Percentiles rank a stretch among this genome's conserved stretches.
Evolutionary conservation across 2,329 filamentous ascomycete genomes (phyloP).

Genomic region (Aureobasidium subglaciale): DNA sequence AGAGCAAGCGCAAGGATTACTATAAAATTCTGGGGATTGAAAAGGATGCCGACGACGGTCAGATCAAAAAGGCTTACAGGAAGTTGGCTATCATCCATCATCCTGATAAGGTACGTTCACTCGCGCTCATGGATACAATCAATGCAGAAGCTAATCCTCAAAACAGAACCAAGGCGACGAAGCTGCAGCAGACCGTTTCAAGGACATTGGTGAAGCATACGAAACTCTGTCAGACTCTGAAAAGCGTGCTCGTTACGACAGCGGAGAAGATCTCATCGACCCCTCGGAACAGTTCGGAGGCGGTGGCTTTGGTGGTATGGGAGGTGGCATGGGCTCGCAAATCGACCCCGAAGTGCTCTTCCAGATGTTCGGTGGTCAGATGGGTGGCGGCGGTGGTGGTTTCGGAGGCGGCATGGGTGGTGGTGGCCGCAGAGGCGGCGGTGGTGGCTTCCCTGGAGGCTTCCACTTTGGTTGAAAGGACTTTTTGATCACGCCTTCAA

Average conservation of each 20-base stretch:
- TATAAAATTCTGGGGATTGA: slow-evolving; percentile 91
- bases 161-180: slow-evolving; percentile 72
- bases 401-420: slow-evolving; percentile 8
- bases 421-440: slow-evolving; percentile 6
- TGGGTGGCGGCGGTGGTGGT: slow-evolving; percentile 12
- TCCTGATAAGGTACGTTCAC: slow-evolving; percentile 66
- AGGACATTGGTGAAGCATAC: slow-evolving; percentile 95
- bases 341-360: slow-evolving; percentile 75
- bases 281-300: slow-evolving; percentile 77
- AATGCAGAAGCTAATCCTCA: background rate
- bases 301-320: slow-evolving; percentile 42
- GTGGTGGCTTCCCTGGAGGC: slow-evolving; percentile 9
- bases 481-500: background rate
- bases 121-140: no score
- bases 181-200: slow-evolving; percentile 83
- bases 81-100: slow-evolving; percentile 91
- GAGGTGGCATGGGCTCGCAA: slow-evolving; percentile 40
- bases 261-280: slow-evolving; percentile 78
- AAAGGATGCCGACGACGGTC: slow-evolving; percentile 74
- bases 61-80: slow-evolving; percentile 96
- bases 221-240: slow-evolving; percentile 90
- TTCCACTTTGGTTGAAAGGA: slow-evolving; percentile 12
- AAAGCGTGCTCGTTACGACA: slow-evolving; percentile 88
- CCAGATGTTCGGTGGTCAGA: slow-evolving; percentile 57
- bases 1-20: slow-evolving; percentile 94